These are phyloP conservation scores for Picochlorum costavermella DNA, from an alignment of 139 green algal genomes.

Conservation along the genomic window DNA sequence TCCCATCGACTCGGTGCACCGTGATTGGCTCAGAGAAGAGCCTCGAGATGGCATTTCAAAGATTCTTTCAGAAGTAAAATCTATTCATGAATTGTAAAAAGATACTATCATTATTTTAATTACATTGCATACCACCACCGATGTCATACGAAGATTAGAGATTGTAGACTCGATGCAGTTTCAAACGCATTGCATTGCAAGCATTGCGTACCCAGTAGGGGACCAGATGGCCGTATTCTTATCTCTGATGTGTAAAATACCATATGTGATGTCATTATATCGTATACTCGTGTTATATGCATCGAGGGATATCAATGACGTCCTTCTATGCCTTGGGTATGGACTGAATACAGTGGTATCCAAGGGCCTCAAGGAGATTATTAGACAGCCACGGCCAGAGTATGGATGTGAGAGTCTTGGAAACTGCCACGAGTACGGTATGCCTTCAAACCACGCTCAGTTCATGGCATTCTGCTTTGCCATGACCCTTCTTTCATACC, in stretches of 20 bases:
- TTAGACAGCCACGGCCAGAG: constrained; percentile 17
- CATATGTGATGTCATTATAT: constrained; percentile 12
- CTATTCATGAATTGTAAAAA: constrained; percentile 33
- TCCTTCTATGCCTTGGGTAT: constrained; percentile 6
- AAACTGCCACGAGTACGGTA: constrained; percentile 23
- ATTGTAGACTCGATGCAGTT: background rate
- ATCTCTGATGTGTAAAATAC: constrained; percentile 7
- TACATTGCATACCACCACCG: no score
- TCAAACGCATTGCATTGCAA: background rate
- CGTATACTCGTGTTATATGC: background rate
- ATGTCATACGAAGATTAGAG: no score
- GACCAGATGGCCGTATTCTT: constrained; percentile 4
- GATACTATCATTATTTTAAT: no score
- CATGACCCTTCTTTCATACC: constrained; percentile 4
- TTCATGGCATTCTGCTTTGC: constrained; percentile 18
- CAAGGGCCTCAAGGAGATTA: constrained; percentile 11
- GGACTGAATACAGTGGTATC: constrained; percentile 13
- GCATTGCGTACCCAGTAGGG: background rate
- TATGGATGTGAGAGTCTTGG: constrained; percentile 10
- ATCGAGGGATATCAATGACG: constrained; percentile 10
- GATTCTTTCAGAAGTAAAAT: constrained; percentile 24
- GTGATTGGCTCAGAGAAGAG: constrained; percentile 38
- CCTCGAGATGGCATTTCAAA: constrained; percentile 32
- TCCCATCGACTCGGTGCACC: constrained; percentile 24
- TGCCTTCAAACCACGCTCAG: constrained; percentile 17